Evolutionary conservation across 2,329 filamentous ascomycete genomes (phyloP), one percentile per base, ranked within the genome.

Genomic region (Venturia effusa): DNA sequence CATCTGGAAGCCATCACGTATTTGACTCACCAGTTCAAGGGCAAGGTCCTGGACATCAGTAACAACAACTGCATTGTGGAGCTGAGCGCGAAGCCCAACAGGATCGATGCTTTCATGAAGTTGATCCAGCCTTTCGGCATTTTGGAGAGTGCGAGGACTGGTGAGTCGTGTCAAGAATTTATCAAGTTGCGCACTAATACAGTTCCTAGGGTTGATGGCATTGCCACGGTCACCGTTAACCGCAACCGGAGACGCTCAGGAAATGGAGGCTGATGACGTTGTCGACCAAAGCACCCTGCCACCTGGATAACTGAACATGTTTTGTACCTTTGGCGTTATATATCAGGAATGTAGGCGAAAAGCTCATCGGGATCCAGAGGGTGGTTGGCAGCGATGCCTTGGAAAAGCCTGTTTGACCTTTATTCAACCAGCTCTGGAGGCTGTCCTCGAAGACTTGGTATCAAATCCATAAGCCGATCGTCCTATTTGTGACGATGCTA

Each of bases 1-100:
- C 94, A 99, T 81, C 78, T 99, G 70, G 90, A 93, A 80, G 92
- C 89, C 64, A 96, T 99, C 72, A 99, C 94, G 64, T 94, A 96
- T 77, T 86, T 99, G 74, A 88, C 93, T 22, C 94, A 99, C 79
- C 94, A 99, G 73, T 99, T 99, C 71, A 92, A 92, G 64, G 94
- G 94, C 68, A 99, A 99, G 80, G 90, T 99, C 32, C 78, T 99
- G 70, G 94, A 99, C 76, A 97, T 99, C 71, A 96, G 92, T 81
- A 97, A 90, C 62, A 97, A 90, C 78, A 97, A 95, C 79, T 97
- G 94, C 78, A 97, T 97, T 75, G 92, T 99, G 66, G 94, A 99
- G 78, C 77, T 99, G 8, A 96, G 92, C 63, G 94, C 94, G 66
- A 99, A 99, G 78, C 92, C 91, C 41, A 85, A 82, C 67, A 88